A percentile compares a stretch with the other conserved stretches of the same genome.
Evolutionary conservation across 352 stramenopile genomes (phyloP).

Genomic region (Globisporangium middletonii): DNA sequence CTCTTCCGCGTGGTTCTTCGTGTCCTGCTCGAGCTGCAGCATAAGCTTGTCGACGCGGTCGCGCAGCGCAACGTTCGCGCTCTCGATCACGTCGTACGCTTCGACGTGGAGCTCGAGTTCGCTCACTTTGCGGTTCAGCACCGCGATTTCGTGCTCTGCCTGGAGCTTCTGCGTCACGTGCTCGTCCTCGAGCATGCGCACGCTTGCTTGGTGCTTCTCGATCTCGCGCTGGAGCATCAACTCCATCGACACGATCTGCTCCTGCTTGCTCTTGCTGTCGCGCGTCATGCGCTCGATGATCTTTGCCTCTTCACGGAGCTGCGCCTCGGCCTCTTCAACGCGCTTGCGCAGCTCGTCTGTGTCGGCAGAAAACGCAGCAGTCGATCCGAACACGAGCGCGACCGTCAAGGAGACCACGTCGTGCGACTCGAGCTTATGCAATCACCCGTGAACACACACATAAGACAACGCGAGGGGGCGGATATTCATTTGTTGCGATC

Average conservation of each 20-base stretch:
- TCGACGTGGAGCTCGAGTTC: conserved; percentile 68
- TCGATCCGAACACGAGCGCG: not conserved
- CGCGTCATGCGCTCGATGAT: conserved; percentile 79
- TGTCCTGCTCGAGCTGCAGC: conserved; percentile 61
- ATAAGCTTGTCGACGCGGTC: conserved; percentile 55
- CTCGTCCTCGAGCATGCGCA: conserved; percentile 58
- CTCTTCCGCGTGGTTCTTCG: conserved; percentile 56
- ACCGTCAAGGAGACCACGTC: conserved; percentile 20
- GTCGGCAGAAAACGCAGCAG: not conserved
- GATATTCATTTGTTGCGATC: conserved; percentile 77
- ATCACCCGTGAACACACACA: not conserved
- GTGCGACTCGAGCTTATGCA: not conserved
- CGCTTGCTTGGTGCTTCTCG: conserved; percentile 50
- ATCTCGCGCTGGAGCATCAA: conserved; percentile 48
- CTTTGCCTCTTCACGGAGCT: conserved; percentile 72
- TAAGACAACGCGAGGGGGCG: conserved; percentile 12
- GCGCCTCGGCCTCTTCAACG: conserved; percentile 65
- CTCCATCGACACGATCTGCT: conserved; percentile 68
- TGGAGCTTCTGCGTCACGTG: conserved; percentile 49
- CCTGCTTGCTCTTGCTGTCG: conserved; percentile 66
- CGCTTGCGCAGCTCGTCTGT: conserved; percentile 67
- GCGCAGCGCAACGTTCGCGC: conserved; percentile 43
- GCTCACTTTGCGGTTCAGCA: conserved; percentile 45
- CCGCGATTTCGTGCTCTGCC: conserved; percentile 51
- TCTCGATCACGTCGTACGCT: conserved; percentile 60